Evolutionary conservation across 2,329 filamentous ascomycete genomes (phyloP), one percentile per base, ranked within the genome.

Genomic region (Cercospora beticola): DNA sequence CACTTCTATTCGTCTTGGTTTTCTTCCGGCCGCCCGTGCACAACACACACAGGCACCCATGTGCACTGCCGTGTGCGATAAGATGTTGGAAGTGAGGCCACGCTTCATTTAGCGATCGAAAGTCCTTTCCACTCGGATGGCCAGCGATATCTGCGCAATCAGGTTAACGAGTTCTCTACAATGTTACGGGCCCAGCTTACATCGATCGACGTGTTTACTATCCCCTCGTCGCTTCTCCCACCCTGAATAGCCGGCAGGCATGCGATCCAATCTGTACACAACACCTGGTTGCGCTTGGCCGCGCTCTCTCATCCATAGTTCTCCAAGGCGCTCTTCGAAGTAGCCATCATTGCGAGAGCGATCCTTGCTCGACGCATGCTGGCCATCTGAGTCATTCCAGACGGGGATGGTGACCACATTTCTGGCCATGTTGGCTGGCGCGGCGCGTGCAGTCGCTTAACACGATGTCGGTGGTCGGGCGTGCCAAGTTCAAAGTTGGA

Each of bases 81-180:
- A 89, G 74, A 74, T 83, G 82, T 62, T 82, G 78, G 74, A 89
- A 89, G 68, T 90, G 88, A 0, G 84, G 83, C 60, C 82, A 86
- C 71, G 88, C 88, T 4, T 83, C 78, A 21, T 82, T 81, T 0
- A 84, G 81, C 0, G 87, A 89, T 57, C 87, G 82, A 66, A 86
- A 89, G 40, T 65, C 62, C 59, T 79, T 78, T 7, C 82, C 82
- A 7, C 78, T 76, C 0, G 86, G 86, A 74, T 89, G 86, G 0
- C 88, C 88, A 65, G 82, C 89, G 0, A 89, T 77, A 65, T 85
- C 67, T 69, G 30, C 12, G 61, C 59, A 46, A 7, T 30, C 12
- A 30, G 1, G 28, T 63, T 10, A 63, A 21, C 18, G 49, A 26
- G 26, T 21, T 18, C 10, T 30, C 12, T n/a, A 30, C n/a, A 18